These are phyloP conservation scores for Termitomyces sp. DNA, from an alignment of 768 basidiomycete species.

Conservation along the genomic window DNA sequence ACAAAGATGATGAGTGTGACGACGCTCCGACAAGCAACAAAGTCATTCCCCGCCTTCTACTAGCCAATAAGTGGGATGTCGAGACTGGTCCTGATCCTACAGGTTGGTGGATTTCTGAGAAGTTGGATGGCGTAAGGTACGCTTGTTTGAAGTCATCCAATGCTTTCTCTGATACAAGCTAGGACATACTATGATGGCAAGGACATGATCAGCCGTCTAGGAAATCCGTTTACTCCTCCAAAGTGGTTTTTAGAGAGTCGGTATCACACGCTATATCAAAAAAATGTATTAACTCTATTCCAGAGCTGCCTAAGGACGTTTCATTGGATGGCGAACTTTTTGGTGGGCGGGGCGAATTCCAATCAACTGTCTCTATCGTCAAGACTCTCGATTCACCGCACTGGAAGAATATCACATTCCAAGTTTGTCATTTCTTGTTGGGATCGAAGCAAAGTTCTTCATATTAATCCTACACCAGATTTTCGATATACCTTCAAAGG, in stretches of 20 bases:
- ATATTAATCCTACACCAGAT: conserved; percentile 28
- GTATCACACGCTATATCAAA: conserved; percentile 11
- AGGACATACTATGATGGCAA: conserved; percentile 54
- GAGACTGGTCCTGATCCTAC: conserved; percentile 48
- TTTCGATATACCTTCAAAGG: conserved; percentile 52
- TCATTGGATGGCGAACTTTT: conserved; percentile 60
- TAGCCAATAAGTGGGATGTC: conserved; percentile 55
- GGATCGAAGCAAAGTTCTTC: not conserved
- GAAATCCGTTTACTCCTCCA: conserved; percentile 54
- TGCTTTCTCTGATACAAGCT: not conserved
- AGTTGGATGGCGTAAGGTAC: conserved; percentile 58
- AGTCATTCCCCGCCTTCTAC: conserved; percentile 37
- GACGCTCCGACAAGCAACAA: conserved; percentile 16
- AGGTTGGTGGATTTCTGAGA: conserved; percentile 61
- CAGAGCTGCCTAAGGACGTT: conserved; percentile 49
- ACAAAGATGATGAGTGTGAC: conserved; percentile 5
- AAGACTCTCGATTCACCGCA: conserved; percentile 52
- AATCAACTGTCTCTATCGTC: conserved; percentile 54
- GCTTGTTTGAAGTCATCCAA: conserved; percentile 8
- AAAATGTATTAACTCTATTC: not conserved
- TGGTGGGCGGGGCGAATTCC: conserved; percentile 50
- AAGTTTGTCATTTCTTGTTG: conserved; percentile 26
- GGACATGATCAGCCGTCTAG: conserved; percentile 48
- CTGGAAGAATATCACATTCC: conserved; percentile 50
- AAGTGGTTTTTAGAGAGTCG: conserved; percentile 52